phyloP scores from a whole-genome alignment of 768 basidiomycete genomes.

The Hydnum rufescens region DNA sequence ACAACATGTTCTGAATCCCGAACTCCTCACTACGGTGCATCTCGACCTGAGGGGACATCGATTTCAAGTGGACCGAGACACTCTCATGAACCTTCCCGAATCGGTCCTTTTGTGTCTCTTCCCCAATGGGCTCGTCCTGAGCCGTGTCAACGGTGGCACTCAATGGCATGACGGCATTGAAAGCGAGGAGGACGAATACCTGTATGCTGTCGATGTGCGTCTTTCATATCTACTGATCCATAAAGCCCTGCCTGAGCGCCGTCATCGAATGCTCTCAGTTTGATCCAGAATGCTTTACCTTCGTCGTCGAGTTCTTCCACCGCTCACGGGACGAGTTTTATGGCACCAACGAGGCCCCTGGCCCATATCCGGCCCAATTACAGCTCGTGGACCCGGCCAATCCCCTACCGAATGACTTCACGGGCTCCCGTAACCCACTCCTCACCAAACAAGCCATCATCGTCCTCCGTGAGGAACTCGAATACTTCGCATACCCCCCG shows the following conservation, averaged over 20 bases:
- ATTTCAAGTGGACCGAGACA: slow-evolving; percentile 91
- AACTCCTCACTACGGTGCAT: slow-evolving; percentile 70
- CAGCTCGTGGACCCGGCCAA: slow-evolving; percentile 41
- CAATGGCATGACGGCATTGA: slow-evolving; percentile 54
- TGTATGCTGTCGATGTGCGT: slow-evolving; percentile 92
- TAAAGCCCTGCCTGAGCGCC: not conserved
- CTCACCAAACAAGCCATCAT: slow-evolving; percentile 95
- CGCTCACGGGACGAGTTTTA: slow-evolving; percentile 81
- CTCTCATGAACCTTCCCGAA: slow-evolving; percentile 96
- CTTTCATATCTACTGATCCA: not conserved
- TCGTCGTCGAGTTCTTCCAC: slow-evolving; percentile 81
- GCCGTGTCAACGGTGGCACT: slow-evolving; percentile 37
- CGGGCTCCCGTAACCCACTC: slow-evolving; percentile 72
- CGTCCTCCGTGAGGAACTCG: slow-evolving; percentile 90
- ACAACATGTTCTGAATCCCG: slow-evolving; percentile 38
- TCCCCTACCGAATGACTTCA: slow-evolving; percentile 28
- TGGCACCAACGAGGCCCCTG: slow-evolving; percentile 50
- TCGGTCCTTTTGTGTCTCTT: slow-evolving; percentile 90
- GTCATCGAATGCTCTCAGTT: slow-evolving; percentile 34
- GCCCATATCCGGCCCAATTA: slow-evolving; percentile 60
- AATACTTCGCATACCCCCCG: slow-evolving; percentile 90
- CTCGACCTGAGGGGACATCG: slow-evolving; percentile 82
- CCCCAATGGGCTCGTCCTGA: slow-evolving; percentile 89
- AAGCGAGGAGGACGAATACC: slow-evolving; percentile 72
- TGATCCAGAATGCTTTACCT: slow-evolving; percentile 91